Evolutionary conservation across 169 alveolate species (phyloP).

Genomic region (Cryptosporidium bovis): DNA sequence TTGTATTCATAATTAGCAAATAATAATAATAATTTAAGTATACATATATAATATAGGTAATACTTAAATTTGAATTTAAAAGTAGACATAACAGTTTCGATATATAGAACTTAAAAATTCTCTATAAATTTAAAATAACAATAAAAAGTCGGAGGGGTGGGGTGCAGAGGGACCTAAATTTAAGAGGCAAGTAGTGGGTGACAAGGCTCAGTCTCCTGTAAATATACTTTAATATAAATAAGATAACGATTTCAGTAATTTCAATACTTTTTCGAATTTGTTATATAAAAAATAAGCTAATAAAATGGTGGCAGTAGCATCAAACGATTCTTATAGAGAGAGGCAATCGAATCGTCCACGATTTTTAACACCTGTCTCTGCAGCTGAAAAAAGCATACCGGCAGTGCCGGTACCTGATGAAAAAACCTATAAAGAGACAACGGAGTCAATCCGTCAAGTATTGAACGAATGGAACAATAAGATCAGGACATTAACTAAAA

Average conservation of each 20-base stretch:
- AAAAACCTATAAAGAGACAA: conserved; percentile 60
- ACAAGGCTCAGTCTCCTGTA: too few species aligned
- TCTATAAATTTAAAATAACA: too few species aligned
- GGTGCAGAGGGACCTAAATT: too few species aligned
- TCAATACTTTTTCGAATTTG: neutral
- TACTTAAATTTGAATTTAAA: too few species aligned
- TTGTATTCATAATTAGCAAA: too few species aligned
- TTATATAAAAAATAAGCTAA: neutral
- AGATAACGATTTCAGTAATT: neutral
- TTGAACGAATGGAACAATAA: conserved; percentile 67
- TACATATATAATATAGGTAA: too few species aligned
- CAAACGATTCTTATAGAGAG: conserved; percentile 56
- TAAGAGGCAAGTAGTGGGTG: too few species aligned
- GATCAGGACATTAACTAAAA: conserved; percentile 40
- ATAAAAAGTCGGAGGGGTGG: too few species aligned
- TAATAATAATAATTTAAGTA: too few species aligned
- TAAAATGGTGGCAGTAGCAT: conserved; percentile 66
- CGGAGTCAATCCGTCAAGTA: conserved; percentile 55
- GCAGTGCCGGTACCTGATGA: conserved; percentile 74
- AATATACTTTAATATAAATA: too few species aligned
- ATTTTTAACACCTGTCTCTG: conserved; percentile 72
- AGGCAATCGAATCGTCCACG: conserved; percentile 57
- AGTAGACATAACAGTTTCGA: too few species aligned
- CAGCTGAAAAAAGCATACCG: conserved; percentile 72
- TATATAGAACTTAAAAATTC: too few species aligned